phyloP scores from a whole-genome alignment of 148 eudicot genomes.

The Rhododendron mucronatum region DNA sequence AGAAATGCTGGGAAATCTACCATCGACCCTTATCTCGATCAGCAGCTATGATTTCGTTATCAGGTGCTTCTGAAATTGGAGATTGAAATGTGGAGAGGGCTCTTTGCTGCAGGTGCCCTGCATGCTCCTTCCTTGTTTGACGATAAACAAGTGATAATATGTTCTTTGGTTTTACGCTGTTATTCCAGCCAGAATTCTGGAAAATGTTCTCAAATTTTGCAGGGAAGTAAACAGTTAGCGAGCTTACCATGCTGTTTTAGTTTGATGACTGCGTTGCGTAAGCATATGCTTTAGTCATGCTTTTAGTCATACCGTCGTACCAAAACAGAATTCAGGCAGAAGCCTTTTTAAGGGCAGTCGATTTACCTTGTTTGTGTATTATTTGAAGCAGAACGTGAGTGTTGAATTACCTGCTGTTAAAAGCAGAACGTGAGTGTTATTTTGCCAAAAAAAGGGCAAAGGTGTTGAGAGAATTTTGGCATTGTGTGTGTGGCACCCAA shows the following conservation, averaged over 20 bases:
- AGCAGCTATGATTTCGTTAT: conserved; percentile 43
- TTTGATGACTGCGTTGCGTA: background rate
- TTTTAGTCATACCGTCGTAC: background rate
- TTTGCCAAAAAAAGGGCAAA: background rate
- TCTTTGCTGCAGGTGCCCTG: background rate
- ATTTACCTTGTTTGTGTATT: background rate
- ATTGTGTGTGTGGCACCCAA: background rate
- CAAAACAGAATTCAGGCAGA: background rate
- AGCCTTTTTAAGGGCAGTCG: background rate
- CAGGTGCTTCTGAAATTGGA: background rate
- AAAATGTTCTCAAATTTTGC: background rate
- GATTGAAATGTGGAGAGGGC: background rate
- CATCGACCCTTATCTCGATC: conserved; percentile 55
- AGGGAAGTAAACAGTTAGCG: background rate
- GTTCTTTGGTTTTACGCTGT: no score
- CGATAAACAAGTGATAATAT: background rate
- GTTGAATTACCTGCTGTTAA: background rate
- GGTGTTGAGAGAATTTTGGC: background rate
- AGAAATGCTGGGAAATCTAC: conserved; percentile 36
- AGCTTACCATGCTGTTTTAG: background rate
- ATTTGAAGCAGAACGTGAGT: background rate
- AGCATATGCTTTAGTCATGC: background rate
- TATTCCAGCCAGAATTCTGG: background rate
- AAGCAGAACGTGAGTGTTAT: background rate
- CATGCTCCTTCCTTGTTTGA: background rate